phyloP scores from a whole-genome alignment of 208 protist species.

The Wallacemonas sp. region DNA sequence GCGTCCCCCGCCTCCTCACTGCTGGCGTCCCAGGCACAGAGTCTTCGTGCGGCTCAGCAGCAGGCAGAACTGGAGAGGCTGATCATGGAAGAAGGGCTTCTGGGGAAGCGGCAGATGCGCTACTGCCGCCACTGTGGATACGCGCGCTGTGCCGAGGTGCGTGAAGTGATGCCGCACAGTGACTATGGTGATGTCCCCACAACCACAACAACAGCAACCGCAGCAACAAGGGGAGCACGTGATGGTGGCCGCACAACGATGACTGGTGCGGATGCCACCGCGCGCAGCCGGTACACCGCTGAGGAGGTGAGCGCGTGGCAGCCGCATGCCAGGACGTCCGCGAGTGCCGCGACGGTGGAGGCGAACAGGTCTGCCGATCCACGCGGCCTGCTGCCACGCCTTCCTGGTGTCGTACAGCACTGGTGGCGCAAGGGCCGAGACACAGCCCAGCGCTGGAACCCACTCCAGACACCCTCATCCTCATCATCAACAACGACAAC shows the following conservation, averaged over 20 bases:
- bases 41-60: no score
- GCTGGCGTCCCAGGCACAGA: no score
- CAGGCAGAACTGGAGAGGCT: constrained; percentile 7
- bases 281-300: no score
- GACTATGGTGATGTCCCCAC: no score
- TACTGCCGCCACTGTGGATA: constrained; percentile 29
- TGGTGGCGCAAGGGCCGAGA: constrained; percentile 2
- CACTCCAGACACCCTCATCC: not conserved
- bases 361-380: not conserved
- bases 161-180: constrained; percentile 18
- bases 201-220: no score
- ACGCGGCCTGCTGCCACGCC: not conserved
- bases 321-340: no score
- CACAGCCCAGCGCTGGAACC: not conserved
- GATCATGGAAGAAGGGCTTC: constrained; percentile 25
- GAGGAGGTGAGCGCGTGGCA: no score
- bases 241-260: no score
- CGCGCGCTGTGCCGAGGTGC: constrained; percentile 32
- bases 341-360: no score
- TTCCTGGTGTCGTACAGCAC: constrained; percentile 7
- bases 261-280: no score
- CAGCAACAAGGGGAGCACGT: no score
- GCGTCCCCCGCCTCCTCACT: no score
- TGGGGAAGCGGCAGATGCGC: constrained; percentile 42
- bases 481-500: not conserved